Conservation (phyloP, 768 basidiomycete species). For the Clathrus columnatus region DNA sequence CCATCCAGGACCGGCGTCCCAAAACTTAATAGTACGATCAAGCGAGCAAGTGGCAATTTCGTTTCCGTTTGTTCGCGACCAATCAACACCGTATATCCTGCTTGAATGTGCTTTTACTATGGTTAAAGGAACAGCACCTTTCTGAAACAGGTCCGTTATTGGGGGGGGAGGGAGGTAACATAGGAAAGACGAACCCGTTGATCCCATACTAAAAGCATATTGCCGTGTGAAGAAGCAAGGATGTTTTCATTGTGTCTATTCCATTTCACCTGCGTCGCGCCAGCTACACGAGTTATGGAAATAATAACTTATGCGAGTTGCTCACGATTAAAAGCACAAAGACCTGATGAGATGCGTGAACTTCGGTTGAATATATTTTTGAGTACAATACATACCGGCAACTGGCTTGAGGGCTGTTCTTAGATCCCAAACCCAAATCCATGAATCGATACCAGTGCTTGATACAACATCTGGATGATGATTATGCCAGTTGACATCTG, state of each 20-base stretch:
- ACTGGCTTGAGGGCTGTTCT: slow-evolving; percentile 60
- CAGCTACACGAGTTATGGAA: slow-evolving; percentile 36
- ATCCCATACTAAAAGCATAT: slow-evolving; percentile 91
- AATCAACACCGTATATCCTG: slow-evolving; percentile 97
- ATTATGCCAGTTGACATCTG: slow-evolving; percentile 97
- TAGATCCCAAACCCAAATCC: slow-evolving; percentile 93
- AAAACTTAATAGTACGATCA: slow-evolving; percentile 87
- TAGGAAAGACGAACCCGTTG: slow-evolving; percentile 47
- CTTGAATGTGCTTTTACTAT: slow-evolving; percentile 75
- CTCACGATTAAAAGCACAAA: slow-evolving; percentile 51
- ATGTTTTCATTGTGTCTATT: slow-evolving; percentile 80
- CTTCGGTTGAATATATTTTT: background rate
- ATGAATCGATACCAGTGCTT: slow-evolving; percentile 89
- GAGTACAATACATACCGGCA: slow-evolving; percentile 36
- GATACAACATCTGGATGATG: slow-evolving; percentile 77
- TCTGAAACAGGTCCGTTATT: slow-evolving; percentile 34
- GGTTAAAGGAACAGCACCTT: slow-evolving; percentile 77
- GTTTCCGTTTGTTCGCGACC: slow-evolving; percentile 67
- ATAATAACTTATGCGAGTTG: slow-evolving; percentile 6
- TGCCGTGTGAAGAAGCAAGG: slow-evolving; percentile 82
- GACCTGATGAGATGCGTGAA: slow-evolving; percentile 26
- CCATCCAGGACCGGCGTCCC: slow-evolving; percentile 39
- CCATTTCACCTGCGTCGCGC: slow-evolving; percentile 96
- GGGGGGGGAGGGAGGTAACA: background rate
- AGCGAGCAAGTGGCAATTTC: slow-evolving; percentile 92